A percentile compares a stretch with the other conserved stretches of the same genome.
Evolutionary conservation across 1,284 basidiomycete genomes (phyloP).

Genomic region (Trametes versicolor): DNA sequence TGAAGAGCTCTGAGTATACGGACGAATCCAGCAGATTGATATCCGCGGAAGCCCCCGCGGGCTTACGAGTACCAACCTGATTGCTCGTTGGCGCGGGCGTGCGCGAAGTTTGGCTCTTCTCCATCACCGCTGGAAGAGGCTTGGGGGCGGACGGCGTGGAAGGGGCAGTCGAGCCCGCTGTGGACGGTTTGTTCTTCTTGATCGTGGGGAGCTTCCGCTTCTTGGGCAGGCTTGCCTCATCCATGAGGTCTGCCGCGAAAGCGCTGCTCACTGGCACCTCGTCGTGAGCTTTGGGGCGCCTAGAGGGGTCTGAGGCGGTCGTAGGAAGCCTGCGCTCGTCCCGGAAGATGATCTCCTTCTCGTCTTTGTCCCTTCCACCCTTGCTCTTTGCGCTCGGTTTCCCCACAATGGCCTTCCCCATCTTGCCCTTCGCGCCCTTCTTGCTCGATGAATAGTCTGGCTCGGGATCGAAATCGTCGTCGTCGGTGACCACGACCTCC

Average conservation of each 20-base stretch:
- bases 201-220: constrained; percentile 77
- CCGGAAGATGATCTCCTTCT: constrained; percentile 48
- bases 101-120: constrained; percentile 37
- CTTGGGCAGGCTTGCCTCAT: constrained; percentile 49
- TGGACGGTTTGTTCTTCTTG: constrained; percentile 70
- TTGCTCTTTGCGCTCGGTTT: constrained; percentile 36
- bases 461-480: constrained; percentile 40
- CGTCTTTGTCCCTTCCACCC: constrained; percentile 36
- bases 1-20: constrained; percentile 75
- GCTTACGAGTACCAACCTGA: constrained; percentile 46
- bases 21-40: constrained; percentile 69
- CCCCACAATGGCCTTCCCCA: constrained; percentile 24
- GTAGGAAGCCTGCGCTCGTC: constrained; percentile 51
- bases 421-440: constrained; percentile 29
- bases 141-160: constrained; percentile 43
- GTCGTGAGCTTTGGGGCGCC: constrained; percentile 17
- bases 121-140: constrained; percentile 34
- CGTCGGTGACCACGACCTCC: constrained; percentile 29
- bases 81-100: constrained; percentile 35
- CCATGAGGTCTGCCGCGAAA: constrained; percentile 24
- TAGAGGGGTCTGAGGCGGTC: not conserved
- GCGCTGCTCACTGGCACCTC: constrained; percentile 2
- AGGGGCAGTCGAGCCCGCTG: constrained; percentile 42
- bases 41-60: constrained; percentile 57
- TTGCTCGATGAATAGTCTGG: constrained; percentile 28